A percentile compares a stretch with the other conserved stretches of the same genome.
These are phyloP conservation scores for Silybum marianum DNA, from an alignment of 129 eudicot species.

Conservation along the genomic window DNA sequence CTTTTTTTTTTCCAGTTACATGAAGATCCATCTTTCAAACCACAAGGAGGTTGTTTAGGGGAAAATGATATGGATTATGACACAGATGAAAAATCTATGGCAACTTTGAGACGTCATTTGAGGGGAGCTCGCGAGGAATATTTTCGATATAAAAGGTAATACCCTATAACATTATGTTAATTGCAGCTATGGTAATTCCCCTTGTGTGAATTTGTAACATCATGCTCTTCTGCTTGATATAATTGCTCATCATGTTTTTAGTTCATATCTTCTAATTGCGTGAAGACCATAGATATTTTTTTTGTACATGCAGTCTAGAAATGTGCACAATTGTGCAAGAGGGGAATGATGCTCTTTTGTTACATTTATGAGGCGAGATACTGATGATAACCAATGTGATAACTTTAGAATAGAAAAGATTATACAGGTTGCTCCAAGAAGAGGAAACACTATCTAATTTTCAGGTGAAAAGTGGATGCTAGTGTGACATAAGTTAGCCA, in stretches of 20 bases:
- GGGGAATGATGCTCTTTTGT: background rate
- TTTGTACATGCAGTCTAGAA: background rate
- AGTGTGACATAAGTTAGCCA: too few relatives aligned
- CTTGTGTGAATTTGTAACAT: background rate
- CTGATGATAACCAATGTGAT: background rate
- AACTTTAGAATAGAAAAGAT: background rate
- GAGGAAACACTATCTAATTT: background rate
- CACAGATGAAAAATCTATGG: slow-evolving; percentile 96
- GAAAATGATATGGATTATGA: slow-evolving; percentile 96
- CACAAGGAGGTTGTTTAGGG: slow-evolving; percentile 84
- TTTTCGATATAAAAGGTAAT: slow-evolving; percentile 81
- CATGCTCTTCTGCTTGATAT: background rate
- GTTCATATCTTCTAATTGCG: background rate
- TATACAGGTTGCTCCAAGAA: background rate
- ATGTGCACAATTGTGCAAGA: background rate
- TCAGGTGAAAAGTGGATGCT: too few relatives aligned
- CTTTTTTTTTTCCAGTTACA: slow-evolving; percentile 55
- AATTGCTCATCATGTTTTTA: background rate
- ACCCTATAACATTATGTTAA: background rate
- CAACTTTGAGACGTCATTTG: slow-evolving; percentile 86
- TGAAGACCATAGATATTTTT: background rate
- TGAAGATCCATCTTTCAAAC: slow-evolving; percentile 90
- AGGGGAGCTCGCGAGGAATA: slow-evolving; percentile 88
- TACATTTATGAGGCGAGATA: background rate
- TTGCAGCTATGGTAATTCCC: background rate